These are phyloP conservation scores for Taphrina betulina DNA, from an alignment of 1,139 yeast genomes.

Conservation along the genomic window DNA sequence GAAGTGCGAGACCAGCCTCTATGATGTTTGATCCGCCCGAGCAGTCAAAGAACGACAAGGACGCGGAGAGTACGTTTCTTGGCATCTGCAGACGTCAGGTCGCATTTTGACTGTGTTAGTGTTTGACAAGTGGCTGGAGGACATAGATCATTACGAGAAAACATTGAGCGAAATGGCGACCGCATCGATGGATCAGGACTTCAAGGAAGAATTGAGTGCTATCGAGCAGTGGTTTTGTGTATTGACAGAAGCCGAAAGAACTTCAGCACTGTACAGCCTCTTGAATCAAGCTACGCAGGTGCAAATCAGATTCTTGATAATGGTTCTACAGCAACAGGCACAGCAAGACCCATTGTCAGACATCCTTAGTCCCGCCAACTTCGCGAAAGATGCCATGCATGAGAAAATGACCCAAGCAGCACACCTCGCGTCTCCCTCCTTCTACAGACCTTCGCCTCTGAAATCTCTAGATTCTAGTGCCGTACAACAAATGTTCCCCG, in stretches of 20 bases:
- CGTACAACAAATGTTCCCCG: conserved; percentile 32
- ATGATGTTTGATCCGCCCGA: conserved; percentile 21
- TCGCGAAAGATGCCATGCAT: conserved; percentile 33
- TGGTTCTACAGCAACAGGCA: conserved; percentile 45
- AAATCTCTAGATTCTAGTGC: conserved; percentile 17
- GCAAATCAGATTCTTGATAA: conserved; percentile 46
- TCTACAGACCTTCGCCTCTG: conserved; percentile 1
- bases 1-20: conserved; percentile 27
- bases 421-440: conserved; percentile 15
- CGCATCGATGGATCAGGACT: conserved; percentile 42
- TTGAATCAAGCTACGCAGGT: conserved; percentile 46
- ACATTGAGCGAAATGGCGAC: conserved; percentile 46
- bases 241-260: conserved; percentile 45
- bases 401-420: conserved; percentile 5
- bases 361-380: conserved; percentile 42
- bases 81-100: too few species aligned
- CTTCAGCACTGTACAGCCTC: conserved; percentile 47
- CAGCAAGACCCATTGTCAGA: conserved; percentile 42
- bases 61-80: conserved; percentile 15
- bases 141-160: conserved; percentile 43
- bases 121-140: conserved; percentile 45
- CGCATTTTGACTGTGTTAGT: too few species aligned
- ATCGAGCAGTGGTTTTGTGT: conserved; percentile 48
- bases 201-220: conserved; percentile 43
- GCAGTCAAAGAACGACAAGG: neutral